phyloP scores from a whole-genome alignment of 768 basidiomycete genomes.

The Boletus edulis region DNA sequence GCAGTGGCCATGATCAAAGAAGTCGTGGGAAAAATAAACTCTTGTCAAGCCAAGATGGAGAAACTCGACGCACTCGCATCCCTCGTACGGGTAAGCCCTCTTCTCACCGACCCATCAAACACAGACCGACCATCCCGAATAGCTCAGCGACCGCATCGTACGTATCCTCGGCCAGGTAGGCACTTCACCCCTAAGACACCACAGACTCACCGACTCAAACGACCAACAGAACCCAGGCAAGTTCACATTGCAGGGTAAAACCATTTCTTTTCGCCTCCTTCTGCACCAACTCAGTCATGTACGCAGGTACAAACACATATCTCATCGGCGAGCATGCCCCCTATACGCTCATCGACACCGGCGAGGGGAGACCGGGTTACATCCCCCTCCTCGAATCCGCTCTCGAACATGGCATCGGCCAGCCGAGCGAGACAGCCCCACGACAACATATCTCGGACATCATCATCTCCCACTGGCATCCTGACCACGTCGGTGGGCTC shows the following conservation, averaged over 20 bases:
- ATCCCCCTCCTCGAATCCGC: slow-evolving; percentile 62
- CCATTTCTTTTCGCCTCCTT: background rate
- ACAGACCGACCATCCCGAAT: background rate
- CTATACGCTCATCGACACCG: slow-evolving; percentile 81
- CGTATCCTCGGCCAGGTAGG: slow-evolving; percentile 74
- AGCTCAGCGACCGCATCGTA: slow-evolving; percentile 70
- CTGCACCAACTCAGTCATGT: background rate
- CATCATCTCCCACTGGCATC: slow-evolving; percentile 88
- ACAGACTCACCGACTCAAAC: background rate
- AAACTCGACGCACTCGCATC: slow-evolving; percentile 51
- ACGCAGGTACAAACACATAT: slow-evolving; percentile 85
- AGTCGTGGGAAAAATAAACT: slow-evolving; percentile 14
- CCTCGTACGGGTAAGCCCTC: slow-evolving; percentile 48
- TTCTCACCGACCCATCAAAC: background rate
- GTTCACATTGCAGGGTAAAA: slow-evolving; percentile 79
- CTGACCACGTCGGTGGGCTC: slow-evolving; percentile 82
- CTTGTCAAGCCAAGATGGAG: slow-evolving; percentile 27
- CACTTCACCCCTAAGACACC: background rate
- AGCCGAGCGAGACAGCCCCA: background rate
- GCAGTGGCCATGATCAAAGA: slow-evolving; percentile 41
- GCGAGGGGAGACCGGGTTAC: slow-evolving; percentile 70
- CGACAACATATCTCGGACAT: slow-evolving; percentile 73
- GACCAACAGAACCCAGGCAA: slow-evolving; percentile 74
- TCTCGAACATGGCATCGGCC: slow-evolving; percentile 41
- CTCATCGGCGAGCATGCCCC: slow-evolving; percentile 69